Percentiles rank a stretch among this genome's conserved stretches.
Evolutionary conservation across 129 eudicot species (phyloP).

Genomic region (Centrapalus pauciflorus): DNA sequence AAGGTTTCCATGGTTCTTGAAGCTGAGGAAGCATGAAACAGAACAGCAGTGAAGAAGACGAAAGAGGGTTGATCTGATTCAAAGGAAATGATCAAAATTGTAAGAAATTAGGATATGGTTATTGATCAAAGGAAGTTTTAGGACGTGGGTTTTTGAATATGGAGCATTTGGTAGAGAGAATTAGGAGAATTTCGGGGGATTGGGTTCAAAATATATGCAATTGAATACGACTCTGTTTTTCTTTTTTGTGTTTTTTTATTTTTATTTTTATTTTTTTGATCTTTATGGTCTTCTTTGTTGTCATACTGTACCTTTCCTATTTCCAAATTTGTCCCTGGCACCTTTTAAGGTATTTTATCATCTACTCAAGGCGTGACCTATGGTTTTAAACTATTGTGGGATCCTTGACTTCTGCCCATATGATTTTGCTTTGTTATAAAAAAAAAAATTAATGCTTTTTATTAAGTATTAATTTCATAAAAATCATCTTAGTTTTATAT

Average conservation of each 20-base stretch:
- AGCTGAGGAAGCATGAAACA: conserved; percentile 14
- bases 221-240: conserved; percentile 29
- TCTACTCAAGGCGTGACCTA: conserved; percentile 9
- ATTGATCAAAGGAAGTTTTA: conserved; percentile 23
- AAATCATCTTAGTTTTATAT: no score
- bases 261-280: background rate
- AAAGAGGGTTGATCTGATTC: conserved; percentile 15
- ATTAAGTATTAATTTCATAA: no score
- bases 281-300: conserved; percentile 14
- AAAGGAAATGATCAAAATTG: background rate
- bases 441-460: no score
- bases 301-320: conserved; percentile 8
- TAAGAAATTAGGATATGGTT: conserved; percentile 33
- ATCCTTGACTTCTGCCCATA: background rate
- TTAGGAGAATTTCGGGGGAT: conserved; percentile 41
- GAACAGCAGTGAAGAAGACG: background rate
- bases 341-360: conserved; percentile 25
- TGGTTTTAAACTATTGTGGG: conserved; percentile 17
- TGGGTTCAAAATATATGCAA: conserved; percentile 33
- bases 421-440: background rate
- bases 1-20: conserved; percentile 16
- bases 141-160: conserved; percentile 43
- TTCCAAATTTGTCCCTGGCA: conserved; percentile 28
- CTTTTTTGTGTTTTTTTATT: background rate
- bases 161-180: conserved; percentile 35